Evolutionary conservation across 164 flowering plant species (phyloP).

Genomic region (Berberis thunbergii): DNA sequence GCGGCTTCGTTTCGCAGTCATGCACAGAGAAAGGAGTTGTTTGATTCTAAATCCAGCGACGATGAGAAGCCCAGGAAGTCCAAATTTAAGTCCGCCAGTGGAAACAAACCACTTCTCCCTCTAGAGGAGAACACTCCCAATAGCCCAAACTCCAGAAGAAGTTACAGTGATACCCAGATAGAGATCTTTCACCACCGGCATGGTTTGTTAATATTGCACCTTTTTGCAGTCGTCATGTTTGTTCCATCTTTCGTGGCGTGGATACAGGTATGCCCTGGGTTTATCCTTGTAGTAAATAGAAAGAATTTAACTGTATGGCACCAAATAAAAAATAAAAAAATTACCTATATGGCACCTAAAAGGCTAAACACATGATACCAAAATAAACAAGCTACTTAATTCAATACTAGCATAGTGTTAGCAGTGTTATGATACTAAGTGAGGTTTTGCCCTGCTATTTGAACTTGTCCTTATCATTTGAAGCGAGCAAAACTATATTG

Average conservation of each 20-base stretch:
- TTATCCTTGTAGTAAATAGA: background rate
- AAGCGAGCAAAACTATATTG: background rate
- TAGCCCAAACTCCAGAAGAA: conserved; percentile 45
- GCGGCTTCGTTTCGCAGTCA: conserved; percentile 80
- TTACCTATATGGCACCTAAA: background rate
- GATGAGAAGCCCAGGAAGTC: conserved; percentile 17
- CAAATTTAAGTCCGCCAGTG: conserved; percentile 14
- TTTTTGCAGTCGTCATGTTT: conserved; percentile 70
- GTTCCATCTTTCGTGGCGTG: conserved; percentile 83
- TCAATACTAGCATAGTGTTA: too few relatives aligned
- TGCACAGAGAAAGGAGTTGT: conserved; percentile 35
- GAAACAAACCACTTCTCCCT: conserved; percentile 19
- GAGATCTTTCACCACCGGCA: conserved; percentile 81
- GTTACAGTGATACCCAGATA: conserved; percentile 67
- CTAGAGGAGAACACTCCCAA: conserved; percentile 34
- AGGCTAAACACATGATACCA: background rate
- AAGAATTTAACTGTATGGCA: background rate
- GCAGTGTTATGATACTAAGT: too few relatives aligned
- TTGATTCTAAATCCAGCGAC: conserved; percentile 22
- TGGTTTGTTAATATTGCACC: conserved; percentile 70
- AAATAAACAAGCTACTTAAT: background rate
- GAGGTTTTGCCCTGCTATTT: too few relatives aligned
- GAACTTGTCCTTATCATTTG: background rate
- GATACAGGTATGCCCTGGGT: conserved; percentile 54
- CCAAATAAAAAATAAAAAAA: background rate